A percentile compares a stretch with the other conserved stretches of the same genome.
phyloP scores from a whole-genome alignment of 331 rosid genomes.

The Quercus lobata region DNA sequence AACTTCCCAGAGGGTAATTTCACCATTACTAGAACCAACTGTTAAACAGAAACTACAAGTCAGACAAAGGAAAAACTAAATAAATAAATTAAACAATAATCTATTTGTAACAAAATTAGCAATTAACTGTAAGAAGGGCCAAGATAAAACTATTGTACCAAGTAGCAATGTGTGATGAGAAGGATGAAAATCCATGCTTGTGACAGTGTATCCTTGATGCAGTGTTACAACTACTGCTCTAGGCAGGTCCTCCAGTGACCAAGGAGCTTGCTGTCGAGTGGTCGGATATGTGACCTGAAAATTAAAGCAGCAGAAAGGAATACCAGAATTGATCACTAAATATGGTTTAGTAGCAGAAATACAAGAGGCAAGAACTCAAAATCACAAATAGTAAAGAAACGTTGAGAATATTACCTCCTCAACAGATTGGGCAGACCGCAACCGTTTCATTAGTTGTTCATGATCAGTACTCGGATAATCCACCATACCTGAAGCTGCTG shows the following conservation, averaged over 20 bases:
- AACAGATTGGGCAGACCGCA: slow-evolving; percentile 55
- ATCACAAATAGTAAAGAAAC: slow-evolving; percentile 1
- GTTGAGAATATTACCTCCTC: slow-evolving; percentile 58
- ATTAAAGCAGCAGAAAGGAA: slow-evolving; percentile 12
- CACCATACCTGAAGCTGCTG: slow-evolving; percentile 54
- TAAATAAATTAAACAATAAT: neutral
- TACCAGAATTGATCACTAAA: slow-evolving; percentile 6
- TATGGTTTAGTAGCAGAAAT: slow-evolving; percentile 7
- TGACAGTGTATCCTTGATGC: slow-evolving; percentile 77
- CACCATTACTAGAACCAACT: slow-evolving; percentile 82
- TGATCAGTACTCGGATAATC: slow-evolving; percentile 73
- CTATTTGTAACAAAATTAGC: slow-evolving; percentile 5
- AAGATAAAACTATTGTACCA: slow-evolving; percentile 39
- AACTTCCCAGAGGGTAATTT: slow-evolving; percentile 79
- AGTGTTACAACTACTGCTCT: slow-evolving; percentile 60
- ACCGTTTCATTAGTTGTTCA: slow-evolving; percentile 69
- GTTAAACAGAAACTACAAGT: slow-evolving; percentile 22
- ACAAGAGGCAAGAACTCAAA: neutral
- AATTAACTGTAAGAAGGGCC: neutral
- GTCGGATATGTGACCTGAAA: slow-evolving; percentile 63
- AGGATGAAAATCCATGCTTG: slow-evolving; percentile 98
- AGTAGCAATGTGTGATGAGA: slow-evolving; percentile 66
- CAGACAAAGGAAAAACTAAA: slow-evolving; percentile 7
- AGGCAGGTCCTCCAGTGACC: slow-evolving; percentile 76
- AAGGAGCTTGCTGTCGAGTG: slow-evolving; percentile 59